Evolutionary conservation across 768 basidiomycete species (phyloP), one percentile per base, ranked within the genome.

Genomic region (Astraeus odoratus): DNA sequence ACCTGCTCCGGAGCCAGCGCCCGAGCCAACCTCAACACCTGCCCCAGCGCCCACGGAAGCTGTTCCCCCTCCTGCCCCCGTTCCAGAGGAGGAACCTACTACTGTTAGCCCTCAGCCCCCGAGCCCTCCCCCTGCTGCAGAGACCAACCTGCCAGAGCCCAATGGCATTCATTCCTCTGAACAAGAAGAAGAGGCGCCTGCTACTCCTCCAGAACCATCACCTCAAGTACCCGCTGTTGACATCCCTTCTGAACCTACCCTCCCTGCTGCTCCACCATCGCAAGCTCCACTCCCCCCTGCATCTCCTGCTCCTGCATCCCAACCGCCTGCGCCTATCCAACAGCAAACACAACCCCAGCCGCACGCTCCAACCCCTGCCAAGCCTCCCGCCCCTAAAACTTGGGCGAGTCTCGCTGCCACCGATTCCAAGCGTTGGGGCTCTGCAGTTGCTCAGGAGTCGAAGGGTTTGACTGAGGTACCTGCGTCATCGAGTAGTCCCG

Each of bases 361-460:
- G 12, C 60, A 72, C 24, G 55, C 77, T 27, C 57, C 69, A 6
- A 57, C 64, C 8, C 67, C 73, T 5, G 51, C 60, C 5, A 73
- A 72, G 16, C 65, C n/a, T n/a, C n/a, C n/a, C n/a, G n/a, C n/a
- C n/a, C n/a, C 87, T 13, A 86, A 87, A 60, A 85, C 85, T 0
- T 97, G 93, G 94, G 94, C 94, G 0, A 87, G 84, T 46, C 79
- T 96, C 36, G 93, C 93, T 37, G 92, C 93, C 31, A 64, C 83
- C 16, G 86, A 86, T 58, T 65, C 76, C 13, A 83, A 81, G 58
- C 88, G 86, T 61, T 95, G 92, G 93, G 89, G 90, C 35, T 65
- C 81, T 1, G 78, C 83, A 13, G 83, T 91, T 27, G 88, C 87
- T 1, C 77, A 78, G 46, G 85, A 90, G 46, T 77, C 79, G 3